These are phyloP conservation scores for Citrus inodora DNA, from an alignment of 345 rosid species.

Conservation along the genomic window DNA sequence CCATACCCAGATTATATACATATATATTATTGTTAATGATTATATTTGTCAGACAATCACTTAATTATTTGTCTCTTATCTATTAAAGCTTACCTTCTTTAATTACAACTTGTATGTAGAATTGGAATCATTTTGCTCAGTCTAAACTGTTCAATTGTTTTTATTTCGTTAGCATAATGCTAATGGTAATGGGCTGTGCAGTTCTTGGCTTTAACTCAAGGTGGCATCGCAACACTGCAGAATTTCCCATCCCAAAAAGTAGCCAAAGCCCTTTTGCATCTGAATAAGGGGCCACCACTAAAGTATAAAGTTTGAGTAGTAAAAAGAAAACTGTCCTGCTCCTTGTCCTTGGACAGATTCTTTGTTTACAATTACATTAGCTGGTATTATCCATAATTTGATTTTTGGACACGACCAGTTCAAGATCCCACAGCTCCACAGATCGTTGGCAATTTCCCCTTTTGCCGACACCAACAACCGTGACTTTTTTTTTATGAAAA, in stretches of 20 bases:
- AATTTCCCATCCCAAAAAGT: not conserved
- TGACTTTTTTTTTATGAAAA: not conserved
- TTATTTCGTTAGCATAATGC: not conserved
- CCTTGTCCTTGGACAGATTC: conserved; percentile 22
- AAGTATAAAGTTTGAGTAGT: not conserved
- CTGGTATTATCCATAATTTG: not conserved
- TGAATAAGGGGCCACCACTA: conserved; percentile 17
- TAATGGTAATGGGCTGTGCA: not conserved
- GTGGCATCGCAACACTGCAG: not conserved
- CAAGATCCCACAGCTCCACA: conserved; percentile 1
- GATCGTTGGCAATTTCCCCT: not conserved
- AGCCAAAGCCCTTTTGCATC: not conserved
- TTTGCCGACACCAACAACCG: conserved; percentile 13
- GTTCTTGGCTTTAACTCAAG: not conserved
- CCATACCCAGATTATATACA: no score
- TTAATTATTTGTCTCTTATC: no score
- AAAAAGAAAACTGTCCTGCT: conserved; percentile 12
- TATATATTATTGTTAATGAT: no score
- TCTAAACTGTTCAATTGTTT: not conserved
- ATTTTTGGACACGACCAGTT: not conserved
- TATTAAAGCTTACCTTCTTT: not conserved
- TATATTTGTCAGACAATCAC: no score
- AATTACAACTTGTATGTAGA: not conserved
- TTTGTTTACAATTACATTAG: not conserved
- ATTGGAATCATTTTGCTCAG: not conserved